Conservation (phyloP, 2,329 filamentous ascomycete genomes). For the Claviceps capensis region DNA sequence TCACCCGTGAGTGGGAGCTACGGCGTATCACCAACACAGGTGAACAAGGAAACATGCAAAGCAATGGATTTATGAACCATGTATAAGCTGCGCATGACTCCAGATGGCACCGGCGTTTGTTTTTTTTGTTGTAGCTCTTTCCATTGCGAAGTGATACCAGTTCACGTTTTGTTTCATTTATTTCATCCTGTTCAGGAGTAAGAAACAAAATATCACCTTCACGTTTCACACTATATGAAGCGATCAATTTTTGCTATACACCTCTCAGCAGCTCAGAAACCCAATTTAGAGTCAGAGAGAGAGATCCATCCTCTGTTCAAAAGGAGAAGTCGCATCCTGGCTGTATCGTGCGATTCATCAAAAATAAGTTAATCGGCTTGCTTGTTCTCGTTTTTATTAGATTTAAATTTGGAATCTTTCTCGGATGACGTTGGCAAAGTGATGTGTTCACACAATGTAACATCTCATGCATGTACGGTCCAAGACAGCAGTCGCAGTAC, state of each 20-base stretch:
- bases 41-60: slow-evolving; percentile 35
- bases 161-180: not conserved
- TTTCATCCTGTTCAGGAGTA: not conserved
- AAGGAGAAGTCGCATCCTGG: not conserved
- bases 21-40: slow-evolving; percentile 67
- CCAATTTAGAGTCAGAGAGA: not conserved
- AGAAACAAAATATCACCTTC: not conserved
- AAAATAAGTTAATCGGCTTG: not conserved
- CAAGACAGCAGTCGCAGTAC: not conserved
- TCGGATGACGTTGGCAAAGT: not conserved
- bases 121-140: not conserved
- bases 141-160: slow-evolving; percentile 5
- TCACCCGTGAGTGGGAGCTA: slow-evolving; percentile 84
- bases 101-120: slow-evolving; percentile 13
- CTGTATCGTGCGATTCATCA: not conserved
- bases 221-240: not conserved
- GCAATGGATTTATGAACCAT: slow-evolving; percentile 18
- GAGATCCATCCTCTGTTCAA: not conserved
- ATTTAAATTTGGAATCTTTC: not conserved
- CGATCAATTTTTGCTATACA: no score
- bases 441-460: not conserved
- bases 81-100: not conserved
- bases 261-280: not conserved
- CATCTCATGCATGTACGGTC: not conserved
- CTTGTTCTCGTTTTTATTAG: not conserved